These are phyloP conservation scores for Umbelopsis ramanniana DNA, from an alignment of 192 early-diverging fungal genomes.

Conservation along the genomic window DNA sequence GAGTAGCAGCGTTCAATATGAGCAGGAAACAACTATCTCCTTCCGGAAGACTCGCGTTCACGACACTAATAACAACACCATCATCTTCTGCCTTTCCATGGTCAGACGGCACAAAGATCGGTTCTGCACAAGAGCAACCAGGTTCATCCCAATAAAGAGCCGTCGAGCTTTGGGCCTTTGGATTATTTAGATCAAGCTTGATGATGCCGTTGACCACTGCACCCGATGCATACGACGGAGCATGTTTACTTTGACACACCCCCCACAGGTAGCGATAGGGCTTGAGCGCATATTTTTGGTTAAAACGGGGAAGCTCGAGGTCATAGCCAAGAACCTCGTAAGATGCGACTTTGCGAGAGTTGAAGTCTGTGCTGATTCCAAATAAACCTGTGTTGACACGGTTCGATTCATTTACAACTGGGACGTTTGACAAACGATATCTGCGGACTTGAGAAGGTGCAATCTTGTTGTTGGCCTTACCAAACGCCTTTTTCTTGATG, in stretches of 20 bases:
- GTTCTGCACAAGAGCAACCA: slow-evolving; percentile 41
- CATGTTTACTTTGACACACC: slow-evolving; percentile 35
- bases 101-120: slow-evolving; percentile 39
- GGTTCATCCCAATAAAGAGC: slow-evolving; percentile 40
- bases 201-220: slow-evolving; percentile 41
- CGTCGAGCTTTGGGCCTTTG: slow-evolving; percentile 23
- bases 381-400: background rate
- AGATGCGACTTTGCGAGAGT: slow-evolving; percentile 33
- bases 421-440: slow-evolving; percentile 37
- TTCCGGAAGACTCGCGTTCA: slow-evolving; percentile 27
- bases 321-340: slow-evolving; percentile 37
- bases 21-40: slow-evolving; percentile 37
- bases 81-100: slow-evolving; percentile 39
- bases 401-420: slow-evolving; percentile 4
- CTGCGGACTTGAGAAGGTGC: slow-evolving; percentile 36
- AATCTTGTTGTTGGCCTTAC: slow-evolving; percentile 28
- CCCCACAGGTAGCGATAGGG: slow-evolving; percentile 41
- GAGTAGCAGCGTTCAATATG: slow-evolving; percentile 37
- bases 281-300: slow-evolving; percentile 32
- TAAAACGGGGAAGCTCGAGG: slow-evolving; percentile 44
- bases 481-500: slow-evolving; percentile 31
- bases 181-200: slow-evolving; percentile 40
- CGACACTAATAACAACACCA: slow-evolving; percentile 38
- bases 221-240: slow-evolving; percentile 38
- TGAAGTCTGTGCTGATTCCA: slow-evolving; percentile 1